Percentiles rank a stretch among this genome's conserved stretches.
Conservation (phyloP, 139 green algal genomes). For the Picochlorum sp. region DNA sequence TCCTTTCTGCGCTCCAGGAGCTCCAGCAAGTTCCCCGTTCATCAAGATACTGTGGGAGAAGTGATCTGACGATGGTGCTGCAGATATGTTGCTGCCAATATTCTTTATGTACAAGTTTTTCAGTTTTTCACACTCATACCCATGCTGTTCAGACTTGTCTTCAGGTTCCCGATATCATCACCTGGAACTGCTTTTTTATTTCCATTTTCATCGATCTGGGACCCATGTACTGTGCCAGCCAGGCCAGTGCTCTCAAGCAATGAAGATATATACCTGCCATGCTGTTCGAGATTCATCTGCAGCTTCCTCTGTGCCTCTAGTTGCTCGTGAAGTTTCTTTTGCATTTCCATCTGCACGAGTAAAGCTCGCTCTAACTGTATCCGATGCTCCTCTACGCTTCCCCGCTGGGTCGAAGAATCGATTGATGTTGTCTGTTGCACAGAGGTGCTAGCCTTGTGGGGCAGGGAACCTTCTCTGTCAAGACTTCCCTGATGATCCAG, state of each 20-base stretch:
- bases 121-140: too few relatives aligned
- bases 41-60: background rate
- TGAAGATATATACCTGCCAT: conserved; percentile 78
- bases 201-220: background rate
- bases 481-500: background rate
- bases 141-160: too few relatives aligned
- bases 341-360: conserved; percentile 90
- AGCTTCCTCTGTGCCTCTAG: conserved; percentile 84
- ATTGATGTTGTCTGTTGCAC: background rate
- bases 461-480: background rate
- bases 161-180: too few relatives aligned
- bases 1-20: too few relatives aligned
- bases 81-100: background rate
- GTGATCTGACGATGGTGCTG: background rate
- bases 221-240: background rate
- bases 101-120: too few relatives aligned
- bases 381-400: conserved; percentile 5
- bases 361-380: conserved; percentile 73
- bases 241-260: conserved; percentile 31
- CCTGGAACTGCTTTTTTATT: too few relatives aligned
- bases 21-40: background rate
- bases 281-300: conserved; percentile 82
- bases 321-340: conserved; percentile 92
- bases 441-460: background rate
- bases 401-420: background rate